These are phyloP conservation scores for Abrus precatorius DNA, from an alignment of 306 rosid genomes.

Conservation along the genomic window DNA sequence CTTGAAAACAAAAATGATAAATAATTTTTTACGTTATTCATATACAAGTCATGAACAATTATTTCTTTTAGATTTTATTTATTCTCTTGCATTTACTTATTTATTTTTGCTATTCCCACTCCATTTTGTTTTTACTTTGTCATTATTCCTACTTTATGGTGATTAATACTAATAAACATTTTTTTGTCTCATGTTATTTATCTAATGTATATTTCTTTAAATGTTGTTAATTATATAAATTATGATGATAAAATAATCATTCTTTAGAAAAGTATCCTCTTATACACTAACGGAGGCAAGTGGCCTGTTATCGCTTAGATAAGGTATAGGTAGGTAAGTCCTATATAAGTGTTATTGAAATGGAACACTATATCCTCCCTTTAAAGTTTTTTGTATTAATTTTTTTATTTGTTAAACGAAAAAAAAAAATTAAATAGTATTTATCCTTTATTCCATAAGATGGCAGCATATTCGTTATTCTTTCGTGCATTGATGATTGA, in stretches of 20 bases:
- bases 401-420: too few relatives aligned
- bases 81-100: neutral
- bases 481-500: slow-evolving; percentile 10
- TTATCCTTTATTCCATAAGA: neutral
- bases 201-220: too few relatives aligned
- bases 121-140: neutral
- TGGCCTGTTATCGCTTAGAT: too few relatives aligned
- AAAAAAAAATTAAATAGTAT: too few relatives aligned
- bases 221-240: too few relatives aligned
- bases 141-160: neutral
- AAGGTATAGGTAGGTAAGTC: too few relatives aligned
- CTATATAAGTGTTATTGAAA: too few relatives aligned
- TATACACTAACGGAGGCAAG: too few relatives aligned
- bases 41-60: neutral
- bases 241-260: too few relatives aligned
- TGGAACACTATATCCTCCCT: too few relatives aligned
- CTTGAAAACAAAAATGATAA: neutral
- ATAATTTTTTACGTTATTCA: neutral
- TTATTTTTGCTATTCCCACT: neutral
- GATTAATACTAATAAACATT: neutral
- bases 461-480: neutral
- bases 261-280: too few relatives aligned
- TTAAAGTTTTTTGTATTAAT: too few relatives aligned
- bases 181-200: neutral
- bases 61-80: neutral